Base-by-base conservation (phyloP, 352 stramenopile genomes). In the Phytophthora quininea region DNA sequence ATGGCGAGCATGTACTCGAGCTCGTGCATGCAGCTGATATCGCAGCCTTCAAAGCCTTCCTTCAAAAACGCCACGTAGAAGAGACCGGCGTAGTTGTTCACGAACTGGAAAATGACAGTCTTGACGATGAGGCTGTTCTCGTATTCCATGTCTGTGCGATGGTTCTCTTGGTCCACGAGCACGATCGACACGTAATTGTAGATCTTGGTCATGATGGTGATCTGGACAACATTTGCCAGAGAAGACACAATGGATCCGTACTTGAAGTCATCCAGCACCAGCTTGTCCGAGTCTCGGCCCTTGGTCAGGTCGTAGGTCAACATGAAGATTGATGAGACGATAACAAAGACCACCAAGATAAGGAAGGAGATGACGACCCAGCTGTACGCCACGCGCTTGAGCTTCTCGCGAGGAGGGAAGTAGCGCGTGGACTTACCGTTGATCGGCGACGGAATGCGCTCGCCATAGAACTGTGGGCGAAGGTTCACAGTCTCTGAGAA, bases 31-130 rank as follows among this genome's bases (percentile, higher is more conserved):
- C 91, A 97, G 64, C 74, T 89, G 40, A 84, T 58, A 37, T 82
- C 68, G 53, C 87, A 90, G 1, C 76, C 82, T 71, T 92, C 81
- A 27, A 96, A 78, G 27, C 73, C 86, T 48, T 89, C 71, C 65
- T 98, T 97, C 53, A 98, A 80, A 67, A 98, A 97, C 33, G 93
- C 93, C 15, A 98, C 82, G 74, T 98, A 98, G 71, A 98, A 98
- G 45, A 98, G 71, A 54, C 85, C 86, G n/a, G 96, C 80, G 77
- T 98, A 98, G 64, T 96, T 96, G 82, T 98, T 97, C 69, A 98
- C 96, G 43, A 97, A 97, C 80, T 98, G 93, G 73, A 98, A 98
- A 49, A 98, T 87, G 58, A 98, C 90, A 61, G 92, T 94, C 80
- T 98, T 98, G 58, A 98, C 67, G 59, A 98, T 98, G 43, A 98